A percentile compares a stretch with the other conserved stretches of the same genome.
Conservation (phyloP, 805 yeast genomes). For the Saturnispora silvae region DNA sequence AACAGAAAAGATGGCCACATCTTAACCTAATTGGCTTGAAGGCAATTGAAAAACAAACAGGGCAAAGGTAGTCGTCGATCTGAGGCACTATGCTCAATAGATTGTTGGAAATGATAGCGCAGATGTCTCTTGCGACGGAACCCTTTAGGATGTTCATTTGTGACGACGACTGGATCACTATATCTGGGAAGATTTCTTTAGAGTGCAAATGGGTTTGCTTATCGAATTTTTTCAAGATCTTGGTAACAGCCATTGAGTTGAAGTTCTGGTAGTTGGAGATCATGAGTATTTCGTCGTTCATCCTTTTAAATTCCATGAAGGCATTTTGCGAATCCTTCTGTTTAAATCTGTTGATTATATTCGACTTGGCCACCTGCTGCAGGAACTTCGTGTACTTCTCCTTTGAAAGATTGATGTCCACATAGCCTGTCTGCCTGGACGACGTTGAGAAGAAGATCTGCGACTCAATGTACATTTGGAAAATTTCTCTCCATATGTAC, state of each 20-base stretch:
- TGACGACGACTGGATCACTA: slow-evolving; percentile 14
- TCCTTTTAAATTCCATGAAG: slow-evolving; percentile 38
- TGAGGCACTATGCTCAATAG: slow-evolving; percentile 56
- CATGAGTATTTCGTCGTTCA: slow-evolving; percentile 47
- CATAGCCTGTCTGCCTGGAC: slow-evolving; percentile 34
- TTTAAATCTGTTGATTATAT: slow-evolving; percentile 32
- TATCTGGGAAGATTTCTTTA: slow-evolving; percentile 33
- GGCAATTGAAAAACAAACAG: slow-evolving; percentile 60
- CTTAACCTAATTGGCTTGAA: slow-evolving; percentile 57
- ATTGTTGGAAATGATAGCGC: slow-evolving; percentile 43
- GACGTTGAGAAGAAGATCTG: slow-evolving; percentile 44
- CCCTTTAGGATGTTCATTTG: slow-evolving; percentile 17
- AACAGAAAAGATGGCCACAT: slow-evolving; percentile 64
- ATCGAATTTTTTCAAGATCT: slow-evolving; percentile 67
- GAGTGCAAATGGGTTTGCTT: slow-evolving; percentile 53
- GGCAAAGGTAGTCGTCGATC: slow-evolving; percentile 66
- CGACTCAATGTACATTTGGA: slow-evolving; percentile 52
- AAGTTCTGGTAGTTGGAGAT: slow-evolving; percentile 50
- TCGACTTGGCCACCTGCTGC: slow-evolving; percentile 28
- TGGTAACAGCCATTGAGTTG: slow-evolving; percentile 52
- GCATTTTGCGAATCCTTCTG: slow-evolving; percentile 34
- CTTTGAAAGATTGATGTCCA: slow-evolving; percentile 36
- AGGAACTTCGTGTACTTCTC: slow-evolving; percentile 33
- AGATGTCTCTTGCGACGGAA: slow-evolving; percentile 43
- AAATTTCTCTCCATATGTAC: slow-evolving; percentile 61